A percentile compares a stretch with the other conserved stretches of the same genome.
phyloP scores from a whole-genome alignment of 2,329 filamentous ascomycete species.

The Aspergillus novofumigatus region DNA sequence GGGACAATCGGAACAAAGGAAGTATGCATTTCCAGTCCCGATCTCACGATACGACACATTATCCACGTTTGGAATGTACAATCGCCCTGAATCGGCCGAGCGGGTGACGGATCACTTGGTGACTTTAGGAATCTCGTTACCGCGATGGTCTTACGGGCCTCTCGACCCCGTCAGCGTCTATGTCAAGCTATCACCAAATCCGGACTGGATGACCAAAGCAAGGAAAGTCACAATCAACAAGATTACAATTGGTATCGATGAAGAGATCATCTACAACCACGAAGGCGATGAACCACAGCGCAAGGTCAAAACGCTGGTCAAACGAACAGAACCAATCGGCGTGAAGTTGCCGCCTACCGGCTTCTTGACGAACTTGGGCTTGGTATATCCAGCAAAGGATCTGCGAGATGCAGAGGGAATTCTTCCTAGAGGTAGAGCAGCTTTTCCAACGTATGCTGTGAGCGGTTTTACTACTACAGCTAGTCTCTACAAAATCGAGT shows the following conservation, averaged over 20 bases:
- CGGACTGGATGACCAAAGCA: constrained; percentile 85
- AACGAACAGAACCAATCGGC: constrained; percentile 75
- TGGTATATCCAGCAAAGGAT: constrained; percentile 88
- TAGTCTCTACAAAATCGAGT: constrained; percentile 96
- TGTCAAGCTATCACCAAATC: constrained; percentile 88
- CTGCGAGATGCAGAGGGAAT: constrained; percentile 82
- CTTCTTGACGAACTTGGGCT: constrained; percentile 85
- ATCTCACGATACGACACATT: constrained; percentile 92
- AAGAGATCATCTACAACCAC: constrained; percentile 98
- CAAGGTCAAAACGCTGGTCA: constrained; percentile 81
- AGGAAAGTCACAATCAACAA: constrained; percentile 89
- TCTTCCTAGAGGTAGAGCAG: constrained; percentile 75
- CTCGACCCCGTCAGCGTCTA: constrained; percentile 94
- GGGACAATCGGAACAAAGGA: constrained; percentile 78
- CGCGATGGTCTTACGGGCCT: constrained; percentile 94
- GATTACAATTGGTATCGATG: constrained; percentile 89
- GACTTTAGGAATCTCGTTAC: constrained; percentile 84
- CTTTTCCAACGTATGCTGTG: constrained; percentile 84
- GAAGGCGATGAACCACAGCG: constrained; percentile 92
- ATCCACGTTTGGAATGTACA: constrained; percentile 99
- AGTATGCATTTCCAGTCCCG: constrained; percentile 86
- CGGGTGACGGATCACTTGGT: constrained; percentile 85
- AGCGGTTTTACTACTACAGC: constrained; percentile 90
- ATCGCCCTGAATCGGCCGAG: constrained; percentile 84
- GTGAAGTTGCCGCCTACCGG: constrained; percentile 85